phyloP scores from a whole-genome alignment of 768 basidiomycete species.

The Pisolithus marmoratus region DNA sequence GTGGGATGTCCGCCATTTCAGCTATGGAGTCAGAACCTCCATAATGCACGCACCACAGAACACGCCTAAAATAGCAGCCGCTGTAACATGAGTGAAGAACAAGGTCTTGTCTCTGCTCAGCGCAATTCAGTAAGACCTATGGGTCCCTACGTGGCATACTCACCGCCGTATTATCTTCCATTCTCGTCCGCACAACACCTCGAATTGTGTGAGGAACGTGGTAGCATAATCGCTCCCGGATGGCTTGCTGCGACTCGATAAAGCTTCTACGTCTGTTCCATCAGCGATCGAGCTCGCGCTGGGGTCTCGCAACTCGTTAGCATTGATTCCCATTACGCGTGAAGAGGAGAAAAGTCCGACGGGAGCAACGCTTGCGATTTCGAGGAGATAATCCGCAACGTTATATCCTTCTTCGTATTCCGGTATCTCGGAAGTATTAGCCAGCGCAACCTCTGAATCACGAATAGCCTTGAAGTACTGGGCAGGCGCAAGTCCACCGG shows the following conservation, averaged over 20 bases:
- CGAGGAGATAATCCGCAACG: slow-evolving; percentile 87
- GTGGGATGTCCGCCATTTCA: neutral
- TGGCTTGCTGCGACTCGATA: slow-evolving; percentile 11
- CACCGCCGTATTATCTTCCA: slow-evolving; percentile 76
- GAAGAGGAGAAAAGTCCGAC: slow-evolving; percentile 31
- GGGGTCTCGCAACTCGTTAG: neutral
- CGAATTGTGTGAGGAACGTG: slow-evolving; percentile 85
- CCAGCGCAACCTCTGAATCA: slow-evolving; percentile 27
- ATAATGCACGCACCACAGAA: slow-evolving; percentile 57
- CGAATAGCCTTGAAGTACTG: slow-evolving; percentile 50
- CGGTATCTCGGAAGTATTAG: slow-evolving; percentile 30
- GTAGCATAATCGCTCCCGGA: slow-evolving; percentile 46
- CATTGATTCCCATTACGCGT: slow-evolving; percentile 3
- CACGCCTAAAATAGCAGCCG: slow-evolving; percentile 72
- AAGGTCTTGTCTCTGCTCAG: slow-evolving; percentile 68
- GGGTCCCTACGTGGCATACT: slow-evolving; percentile 5
- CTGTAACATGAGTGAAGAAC: slow-evolving; percentile 70
- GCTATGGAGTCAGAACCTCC: neutral
- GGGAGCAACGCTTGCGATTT: slow-evolving; percentile 71
- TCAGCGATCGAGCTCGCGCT: slow-evolving; percentile 7
- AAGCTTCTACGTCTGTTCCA: slow-evolving; percentile 15
- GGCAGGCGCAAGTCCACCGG: slow-evolving; percentile 64
- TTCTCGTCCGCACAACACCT: slow-evolving; percentile 77
- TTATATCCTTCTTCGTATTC: slow-evolving; percentile 80
- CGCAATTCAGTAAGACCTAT: neutral